phyloP scores from a whole-genome alignment of 177 flowering plant genomes.

The Vitis hybrid region DNA sequence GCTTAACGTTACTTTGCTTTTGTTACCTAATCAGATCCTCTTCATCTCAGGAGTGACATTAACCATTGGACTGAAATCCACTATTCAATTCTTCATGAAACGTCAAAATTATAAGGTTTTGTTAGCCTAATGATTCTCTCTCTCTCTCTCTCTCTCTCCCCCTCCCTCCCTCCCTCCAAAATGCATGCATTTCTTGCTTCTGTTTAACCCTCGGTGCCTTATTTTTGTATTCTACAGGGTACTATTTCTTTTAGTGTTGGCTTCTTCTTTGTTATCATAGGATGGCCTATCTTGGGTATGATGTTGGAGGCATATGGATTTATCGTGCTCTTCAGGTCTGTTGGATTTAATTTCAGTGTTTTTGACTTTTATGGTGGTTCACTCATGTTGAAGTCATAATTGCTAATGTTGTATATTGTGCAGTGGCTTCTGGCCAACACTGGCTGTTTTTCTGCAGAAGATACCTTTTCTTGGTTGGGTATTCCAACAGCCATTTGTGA shows the following conservation, averaged over 20 bases:
- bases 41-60: slow-evolving; percentile 92
- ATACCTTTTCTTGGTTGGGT: slow-evolving; percentile 93
- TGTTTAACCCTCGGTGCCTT: background rate
- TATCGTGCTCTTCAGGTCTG: slow-evolving; percentile 85
- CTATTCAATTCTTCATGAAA: slow-evolving; percentile 88
- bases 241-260: slow-evolving; percentile 80
- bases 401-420: slow-evolving; percentile 16
- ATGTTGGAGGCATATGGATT: slow-evolving; percentile 89
- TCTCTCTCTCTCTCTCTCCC: background rate
- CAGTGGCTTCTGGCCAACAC: slow-evolving; percentile 99
- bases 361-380: background rate
- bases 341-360: background rate
- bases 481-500: slow-evolving; percentile 83
- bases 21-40: slow-evolving; percentile 69
- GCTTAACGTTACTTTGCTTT: slow-evolving; percentile 26
- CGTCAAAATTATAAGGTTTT: slow-evolving; percentile 81
- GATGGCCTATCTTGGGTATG: slow-evolving; percentile 96
- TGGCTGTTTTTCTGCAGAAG: slow-evolving; percentile 82
- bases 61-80: slow-evolving; percentile 90
- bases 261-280: slow-evolving; percentile 76
- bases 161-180: background rate
- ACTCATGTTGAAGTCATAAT: background rate
- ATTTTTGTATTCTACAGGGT: slow-evolving; percentile 46
- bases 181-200: background rate
- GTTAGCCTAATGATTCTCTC: background rate